phyloP scores from a whole-genome alignment of 2,329 filamentous ascomycete genomes.

The Sporothrix variecibatus region DNA sequence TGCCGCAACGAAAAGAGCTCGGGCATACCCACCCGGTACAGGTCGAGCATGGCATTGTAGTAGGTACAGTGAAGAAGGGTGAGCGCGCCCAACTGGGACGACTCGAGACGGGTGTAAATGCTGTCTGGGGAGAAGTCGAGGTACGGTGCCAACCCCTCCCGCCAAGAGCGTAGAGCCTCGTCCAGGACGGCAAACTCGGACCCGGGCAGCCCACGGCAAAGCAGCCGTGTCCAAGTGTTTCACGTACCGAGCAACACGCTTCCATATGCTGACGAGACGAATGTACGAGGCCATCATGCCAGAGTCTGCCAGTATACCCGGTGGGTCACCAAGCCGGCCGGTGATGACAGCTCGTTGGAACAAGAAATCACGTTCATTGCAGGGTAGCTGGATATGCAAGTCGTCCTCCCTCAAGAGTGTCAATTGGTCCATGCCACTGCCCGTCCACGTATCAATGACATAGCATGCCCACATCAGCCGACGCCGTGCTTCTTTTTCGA shows the following conservation, averaged over 20 bases:
- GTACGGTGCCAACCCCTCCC: constrained; percentile 46
- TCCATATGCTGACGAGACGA: constrained; percentile 46
- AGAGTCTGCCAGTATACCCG: background rate
- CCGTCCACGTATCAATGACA: constrained; percentile 48
- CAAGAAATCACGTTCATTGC: constrained; percentile 55
- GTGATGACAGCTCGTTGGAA: constrained; percentile 37
- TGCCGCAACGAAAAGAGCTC: constrained; percentile 48
- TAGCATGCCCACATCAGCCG: constrained; percentile 52
- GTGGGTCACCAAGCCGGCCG: background rate
- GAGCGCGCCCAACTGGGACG: constrained; percentile 49
- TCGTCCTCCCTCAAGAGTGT: constrained; percentile 28
- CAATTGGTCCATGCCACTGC: constrained; percentile 32
- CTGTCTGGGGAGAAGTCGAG: constrained; percentile 48
- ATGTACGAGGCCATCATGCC: constrained; percentile 49
- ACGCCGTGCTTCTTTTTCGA: constrained; percentile 36
- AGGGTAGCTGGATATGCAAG: constrained; percentile 50
- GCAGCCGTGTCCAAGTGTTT: constrained; percentile 44
- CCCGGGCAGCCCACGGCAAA: constrained; percentile 47
- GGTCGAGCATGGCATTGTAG: constrained; percentile 48
- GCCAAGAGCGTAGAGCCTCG: constrained; percentile 45
- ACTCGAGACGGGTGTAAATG: constrained; percentile 50
- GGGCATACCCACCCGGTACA: constrained; percentile 51
- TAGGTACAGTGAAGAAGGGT: constrained; percentile 51
- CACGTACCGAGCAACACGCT: constrained; percentile 46
- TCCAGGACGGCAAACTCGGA: constrained; percentile 47